These are phyloP conservation scores for Aegilops umbellulata DNA, from an alignment of 176 grass and related monocot genomes.

Conservation along the genomic window DNA sequence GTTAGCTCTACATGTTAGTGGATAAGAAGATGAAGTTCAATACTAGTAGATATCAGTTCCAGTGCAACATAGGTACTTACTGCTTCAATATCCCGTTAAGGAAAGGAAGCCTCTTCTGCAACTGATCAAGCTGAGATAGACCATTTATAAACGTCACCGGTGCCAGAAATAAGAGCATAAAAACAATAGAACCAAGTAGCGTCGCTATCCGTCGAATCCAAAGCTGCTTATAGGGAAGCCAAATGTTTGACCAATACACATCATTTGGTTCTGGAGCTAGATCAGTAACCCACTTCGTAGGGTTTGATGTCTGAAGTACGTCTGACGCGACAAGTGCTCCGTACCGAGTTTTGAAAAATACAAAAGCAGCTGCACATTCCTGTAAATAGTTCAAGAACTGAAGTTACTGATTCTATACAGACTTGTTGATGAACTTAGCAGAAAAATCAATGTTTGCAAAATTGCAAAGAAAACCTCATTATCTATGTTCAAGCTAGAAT, in stretches of 20 bases:
- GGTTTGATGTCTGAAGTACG: conserved; percentile 83
- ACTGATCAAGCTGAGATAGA: conserved; percentile 77
- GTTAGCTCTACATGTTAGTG: neutral
- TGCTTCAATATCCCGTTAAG: conserved; percentile 64
- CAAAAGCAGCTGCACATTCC: conserved; percentile 82
- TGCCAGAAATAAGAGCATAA: conserved; percentile 86
- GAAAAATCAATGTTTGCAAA: conserved; percentile 8
- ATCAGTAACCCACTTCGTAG: conserved; percentile 79
- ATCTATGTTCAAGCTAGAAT: conserved; percentile 31
- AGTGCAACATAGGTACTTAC: conserved; percentile 45
- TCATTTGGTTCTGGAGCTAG: conserved; percentile 92
- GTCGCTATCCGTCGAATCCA: conserved; percentile 83
- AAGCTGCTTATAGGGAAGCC: conserved; percentile 76
- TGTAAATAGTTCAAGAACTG: conserved; percentile 31
- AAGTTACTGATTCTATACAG: conserved; percentile 11
- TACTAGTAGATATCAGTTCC: neutral
- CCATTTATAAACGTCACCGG: conserved; percentile 92
- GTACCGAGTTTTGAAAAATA: conserved; percentile 96
- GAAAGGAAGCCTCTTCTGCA: conserved; percentile 79
- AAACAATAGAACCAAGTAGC: conserved; percentile 64
- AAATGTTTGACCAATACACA: conserved; percentile 97
- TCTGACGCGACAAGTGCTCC: conserved; percentile 77
- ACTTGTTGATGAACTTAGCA: conserved; percentile 8
- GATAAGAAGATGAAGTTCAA: neutral
- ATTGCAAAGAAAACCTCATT: conserved; percentile 49